Base-by-base conservation (phyloP, 108 stramenopile species). In the Chaetoceros tenuissimus region DNA sequence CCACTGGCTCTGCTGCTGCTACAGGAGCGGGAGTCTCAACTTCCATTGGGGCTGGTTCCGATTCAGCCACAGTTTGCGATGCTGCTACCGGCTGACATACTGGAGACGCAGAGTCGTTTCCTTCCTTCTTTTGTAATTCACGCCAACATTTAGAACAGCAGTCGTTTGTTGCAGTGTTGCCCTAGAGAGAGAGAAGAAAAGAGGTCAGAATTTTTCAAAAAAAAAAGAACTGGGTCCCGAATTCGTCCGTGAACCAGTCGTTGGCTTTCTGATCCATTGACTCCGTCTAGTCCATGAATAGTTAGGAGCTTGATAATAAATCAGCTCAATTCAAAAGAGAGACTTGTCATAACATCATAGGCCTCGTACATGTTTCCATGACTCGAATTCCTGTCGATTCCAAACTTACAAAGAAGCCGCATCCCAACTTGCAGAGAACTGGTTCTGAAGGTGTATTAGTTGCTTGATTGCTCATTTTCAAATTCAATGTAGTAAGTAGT, bases 371-470 rank as follows among this genome's bases (percentile, higher is more conserved):
- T n/a, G n/a, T n/a, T n/a, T n/a, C n/a, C n/a, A n/a, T n/a, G n/a
- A n/a, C n/a, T n/a, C n/a, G n/a, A n/a, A n/a, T n/a, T n/a, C n/a
- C n/a, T n/a, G n/a, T n/a, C n/a, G n/a, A n/a, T n/a, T n/a, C n/a
- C n/a, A n/a, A n/a, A 80, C 79, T 81, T 83, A 89, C 92, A 60
- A 93, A 93, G 73, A 93, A 93, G 31, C 92, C 92, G 53, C 92
- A 93, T 23, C 85, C 87, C 79, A 79, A 79, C 57, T 81, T 85
- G 63, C 92, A 93, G 27, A 79, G 80, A 34, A 63, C 63, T 45
- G 83, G 83, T 55, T 84, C 85, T 7, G 83, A 59, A 21, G 71
- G 68, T 24, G 82, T 43, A 27, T 81, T 72, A 17, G 81, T 53
- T 30, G 77, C 63, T 66, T 85, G 82, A 68, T 85, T 80, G 64